Conservation (phyloP, 2,329 filamentous ascomycete genomes). For the Alternaria angustiovoidea region DNA sequence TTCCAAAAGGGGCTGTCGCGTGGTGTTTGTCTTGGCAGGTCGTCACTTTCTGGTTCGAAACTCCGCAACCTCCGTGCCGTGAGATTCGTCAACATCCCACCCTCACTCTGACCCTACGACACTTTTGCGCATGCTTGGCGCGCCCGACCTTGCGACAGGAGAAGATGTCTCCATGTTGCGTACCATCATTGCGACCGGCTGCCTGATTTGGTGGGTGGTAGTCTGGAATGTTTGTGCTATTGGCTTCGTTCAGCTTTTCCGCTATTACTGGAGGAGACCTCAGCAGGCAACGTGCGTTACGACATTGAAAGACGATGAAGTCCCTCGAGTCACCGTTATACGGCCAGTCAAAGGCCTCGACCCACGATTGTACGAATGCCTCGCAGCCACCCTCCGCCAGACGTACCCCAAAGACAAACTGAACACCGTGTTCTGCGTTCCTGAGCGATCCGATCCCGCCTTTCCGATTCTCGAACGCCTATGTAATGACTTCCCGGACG, state of each 20-base stretch:
- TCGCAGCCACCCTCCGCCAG: slow-evolving; percentile 84
- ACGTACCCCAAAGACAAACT: slow-evolving; percentile 79
- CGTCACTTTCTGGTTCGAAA: slow-evolving; percentile 14
- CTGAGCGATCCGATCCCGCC: slow-evolving; percentile 76
- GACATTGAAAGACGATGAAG: slow-evolving; percentile 51
- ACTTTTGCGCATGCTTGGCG: slow-evolving; percentile 47
- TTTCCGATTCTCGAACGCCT: slow-evolving; percentile 76
- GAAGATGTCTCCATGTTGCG: slow-evolving; percentile 45
- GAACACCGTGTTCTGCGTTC: slow-evolving; percentile 83
- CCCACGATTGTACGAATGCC: slow-evolving; percentile 88
- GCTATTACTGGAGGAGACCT: slow-evolving; percentile 60
- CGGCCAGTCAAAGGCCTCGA: slow-evolving; percentile 94
- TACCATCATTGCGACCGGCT: slow-evolving; percentile 55
- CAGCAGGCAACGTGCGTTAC: slow-evolving; percentile 53
- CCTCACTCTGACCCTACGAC: slow-evolving; percentile 15
- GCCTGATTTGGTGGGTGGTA: slow-evolving; percentile 64
- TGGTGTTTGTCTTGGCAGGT: slow-evolving; percentile 15
- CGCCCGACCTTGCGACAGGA: slow-evolving; percentile 30
- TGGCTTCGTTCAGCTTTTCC: slow-evolving; percentile 67
- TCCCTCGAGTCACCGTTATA: slow-evolving; percentile 88
- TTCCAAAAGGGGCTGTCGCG: background rate
- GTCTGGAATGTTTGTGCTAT: slow-evolving; percentile 65
- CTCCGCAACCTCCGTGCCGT: slow-evolving; percentile 30
- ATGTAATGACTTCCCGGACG: slow-evolving; percentile 73
- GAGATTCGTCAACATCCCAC: slow-evolving; percentile 26